Evolutionary conservation across 371 early-diverging fungal genomes (phyloP).

Genomic region (Polyrhizophydium stewartii): DNA sequence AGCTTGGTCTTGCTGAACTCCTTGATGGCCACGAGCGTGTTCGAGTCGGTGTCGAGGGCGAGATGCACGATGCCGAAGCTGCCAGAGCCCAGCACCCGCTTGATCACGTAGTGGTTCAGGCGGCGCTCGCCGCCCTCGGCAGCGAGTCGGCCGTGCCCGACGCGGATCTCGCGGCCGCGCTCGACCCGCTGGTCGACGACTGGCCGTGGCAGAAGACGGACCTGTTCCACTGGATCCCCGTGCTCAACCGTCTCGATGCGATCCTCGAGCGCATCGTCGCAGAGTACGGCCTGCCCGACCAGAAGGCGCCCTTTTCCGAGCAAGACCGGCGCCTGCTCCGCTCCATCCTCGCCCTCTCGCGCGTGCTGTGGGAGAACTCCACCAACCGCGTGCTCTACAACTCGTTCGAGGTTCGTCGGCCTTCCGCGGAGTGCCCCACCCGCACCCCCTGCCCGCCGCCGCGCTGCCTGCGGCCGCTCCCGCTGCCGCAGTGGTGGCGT

Average conservation of each 20-base stretch:
- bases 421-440: no score
- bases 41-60: constrained; percentile 58
- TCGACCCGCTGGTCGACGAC: not conserved
- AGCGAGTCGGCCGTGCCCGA: not conserved
- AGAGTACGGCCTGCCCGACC: constrained; percentile 50
- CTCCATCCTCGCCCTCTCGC: constrained; percentile 70
- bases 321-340: constrained; percentile 57
- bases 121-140: constrained; percentile 25
- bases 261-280: constrained; percentile 66
- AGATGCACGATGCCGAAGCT: constrained; percentile 86
- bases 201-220: constrained; percentile 70
- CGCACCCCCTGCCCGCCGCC: no score
- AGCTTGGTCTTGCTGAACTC: constrained; percentile 84
- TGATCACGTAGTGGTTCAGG: constrained; percentile 78
- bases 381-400: constrained; percentile 91
- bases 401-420: constrained; percentile 82
- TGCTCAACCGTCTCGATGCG: constrained; percentile 87
- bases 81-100: constrained; percentile 77
- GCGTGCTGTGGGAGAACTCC: constrained; percentile 85
- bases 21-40: constrained; percentile 66
- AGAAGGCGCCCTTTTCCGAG: constrained; percentile 49
- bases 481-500: no score
- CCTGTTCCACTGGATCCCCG: constrained; percentile 89
- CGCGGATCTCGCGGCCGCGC: not conserved
- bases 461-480: no score